Evolutionary conservation across 805 yeast genomes (phyloP), one percentile per base, ranked within the genome.

Genomic region (Myxozyma kluyveri): DNA sequence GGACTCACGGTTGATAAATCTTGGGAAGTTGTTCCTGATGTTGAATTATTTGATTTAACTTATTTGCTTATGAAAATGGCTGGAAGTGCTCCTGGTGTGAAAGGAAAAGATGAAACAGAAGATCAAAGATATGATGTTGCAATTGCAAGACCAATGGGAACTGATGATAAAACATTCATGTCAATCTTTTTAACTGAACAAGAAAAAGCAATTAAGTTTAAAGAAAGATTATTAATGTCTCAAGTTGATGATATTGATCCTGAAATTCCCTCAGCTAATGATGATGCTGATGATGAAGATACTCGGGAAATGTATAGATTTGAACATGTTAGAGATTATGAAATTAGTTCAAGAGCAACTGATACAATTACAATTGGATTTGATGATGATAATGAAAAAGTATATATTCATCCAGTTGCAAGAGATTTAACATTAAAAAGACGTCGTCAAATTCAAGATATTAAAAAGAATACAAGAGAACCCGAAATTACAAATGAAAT

Each of bases 11-110:
- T 96, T 0, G 89, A 83, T 19, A 77, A 75, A 54, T 75, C 88
- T 1, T 87, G 89, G 88, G 83, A 84, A 23, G 72, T 93, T 24
- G 72, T 90, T 56, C 99, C 99, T 5, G 97, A 93, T 68, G 82
- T 93, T 7, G 82, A 91, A n/a, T 79, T 86, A 76, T 75, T 88
- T 78, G 99, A 93, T 69, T 83, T 87, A 61, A 79, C 76, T 47
- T 88, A 77, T 63, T 72, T 80, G 62, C 75, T 81, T 29, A 71
- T 88, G 39, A 86, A 83, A 66, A 79, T 87, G 61, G 64, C 75
- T 3, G 82, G 83, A 3, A 74, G 81, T 9, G 54, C 77, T 47
- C 59, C 70, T 65, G 60, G 71, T 55, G 42, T 49, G 52, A 55
- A 52, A 57, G 52, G 63, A 61, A 42, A 69, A 61, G 48, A 65